A percentile compares a stretch with the other conserved stretches of the same genome.
Evolutionary conservation across 305 asterid genomes (phyloP).

Genomic region (Fraxinus paxiana): DNA sequence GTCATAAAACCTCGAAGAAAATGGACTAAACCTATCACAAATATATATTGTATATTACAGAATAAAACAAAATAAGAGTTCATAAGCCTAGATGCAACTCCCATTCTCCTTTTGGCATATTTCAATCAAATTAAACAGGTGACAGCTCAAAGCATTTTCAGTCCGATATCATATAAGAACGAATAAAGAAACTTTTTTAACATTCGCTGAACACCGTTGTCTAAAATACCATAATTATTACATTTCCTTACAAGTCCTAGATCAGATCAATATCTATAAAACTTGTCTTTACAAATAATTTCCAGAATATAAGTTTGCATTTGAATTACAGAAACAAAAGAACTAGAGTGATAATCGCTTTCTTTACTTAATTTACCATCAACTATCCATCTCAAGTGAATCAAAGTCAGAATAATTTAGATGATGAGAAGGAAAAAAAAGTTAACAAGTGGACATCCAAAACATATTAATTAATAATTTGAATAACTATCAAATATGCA

Average conservation of each 20-base stretch:
- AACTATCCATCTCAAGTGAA: background rate
- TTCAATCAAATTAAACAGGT: background rate
- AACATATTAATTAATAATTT: background rate
- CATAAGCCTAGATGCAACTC: background rate
- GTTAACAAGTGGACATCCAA: constrained; percentile 6
- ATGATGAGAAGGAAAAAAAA: background rate
- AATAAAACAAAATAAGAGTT: background rate
- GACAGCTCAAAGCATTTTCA: background rate
- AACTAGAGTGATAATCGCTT: background rate
- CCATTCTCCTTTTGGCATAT: background rate
- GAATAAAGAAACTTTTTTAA: background rate
- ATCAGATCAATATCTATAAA: background rate
- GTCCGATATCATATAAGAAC: background rate
- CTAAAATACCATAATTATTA: background rate
- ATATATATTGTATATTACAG: background rate
- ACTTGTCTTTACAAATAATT: background rate
- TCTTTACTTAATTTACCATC: background rate
- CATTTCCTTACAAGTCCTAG: background rate
- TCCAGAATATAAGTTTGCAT: background rate
- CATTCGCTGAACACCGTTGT: background rate
- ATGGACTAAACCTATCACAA: background rate
- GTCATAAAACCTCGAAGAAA: background rate
- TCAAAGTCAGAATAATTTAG: constrained; percentile 5
- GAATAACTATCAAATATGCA: background rate
- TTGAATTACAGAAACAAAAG: constrained; percentile 11